Evolutionary conservation across 305 asterid species (phyloP), one percentile per base, ranked within the genome.

Genomic region (Fraxinus greggii): DNA sequence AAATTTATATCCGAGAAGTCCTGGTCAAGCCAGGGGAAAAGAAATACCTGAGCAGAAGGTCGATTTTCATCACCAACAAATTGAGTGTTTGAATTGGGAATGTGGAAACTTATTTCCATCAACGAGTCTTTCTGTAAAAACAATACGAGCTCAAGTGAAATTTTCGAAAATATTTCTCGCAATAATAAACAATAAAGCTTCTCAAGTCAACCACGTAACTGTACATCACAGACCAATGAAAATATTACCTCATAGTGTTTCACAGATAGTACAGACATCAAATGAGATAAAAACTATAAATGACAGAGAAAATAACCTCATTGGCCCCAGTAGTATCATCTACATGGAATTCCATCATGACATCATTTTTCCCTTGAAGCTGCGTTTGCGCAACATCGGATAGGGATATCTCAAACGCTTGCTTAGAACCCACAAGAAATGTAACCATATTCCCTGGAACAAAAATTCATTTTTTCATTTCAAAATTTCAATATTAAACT

Each of bases 321-420:
- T 88, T 97, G 21, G 98, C 98, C 28, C 99, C 98, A 85, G 97
- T 92, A 56, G 98, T 92, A 78, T 97, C 99, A 87, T 97, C 99
- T 59, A 95, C 97, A 82, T 95, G 98, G 82, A 95, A 95, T 87
- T 97, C 99, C 92, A 97, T 78, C 94, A 90, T 87, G 84, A 93
- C 98, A 87, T 97, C 99, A 89, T 84, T 97, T 90, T 97, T 97
- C 40, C 98, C 98, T 88, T 95, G 99, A 85, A 95, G 97, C 83
- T 97, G 99, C 59, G 98, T 95, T 89, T 95, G 98, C 9, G 99
- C 93, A 79, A 97, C 98, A 81, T 97, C 99, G 0, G 99, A 98
- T 78, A 97, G 87, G 79, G 98, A 93, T 78, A 97, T 84, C 91
- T 97, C 99, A 77, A 97, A 95, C 61, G 97, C 97, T 93, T 97